phyloP scores from a whole-genome alignment of 2,329 filamentous ascomycete species.

The Beauveria sp. region DNA sequence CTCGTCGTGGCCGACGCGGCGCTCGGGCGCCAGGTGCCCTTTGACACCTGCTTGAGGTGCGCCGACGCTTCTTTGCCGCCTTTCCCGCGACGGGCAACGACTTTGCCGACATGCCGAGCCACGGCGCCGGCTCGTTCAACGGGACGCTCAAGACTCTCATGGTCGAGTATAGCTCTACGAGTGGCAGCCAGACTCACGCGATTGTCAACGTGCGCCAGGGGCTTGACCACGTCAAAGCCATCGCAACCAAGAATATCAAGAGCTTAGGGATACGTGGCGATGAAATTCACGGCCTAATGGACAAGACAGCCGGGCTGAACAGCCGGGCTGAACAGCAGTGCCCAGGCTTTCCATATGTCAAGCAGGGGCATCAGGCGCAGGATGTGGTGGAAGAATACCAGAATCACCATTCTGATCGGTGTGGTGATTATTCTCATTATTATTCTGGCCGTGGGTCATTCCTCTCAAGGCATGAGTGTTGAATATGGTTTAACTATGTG shows the following conservation, averaged over 20 bases:
- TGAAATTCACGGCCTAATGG: constrained; percentile 85
- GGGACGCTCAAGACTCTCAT: constrained; percentile 67
- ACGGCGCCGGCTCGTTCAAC: constrained; percentile 88
- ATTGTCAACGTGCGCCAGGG: constrained; percentile 77
- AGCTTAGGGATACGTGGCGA: constrained; percentile 82
- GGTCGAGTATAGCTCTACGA: constrained; percentile 74
- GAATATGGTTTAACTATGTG: constrained; percentile 9
- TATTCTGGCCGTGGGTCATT: constrained; percentile 45
- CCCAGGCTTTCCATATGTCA: constrained; percentile 81
- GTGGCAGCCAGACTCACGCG: constrained; percentile 69
- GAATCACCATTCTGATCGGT: constrained; percentile 74
- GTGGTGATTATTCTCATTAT: constrained; percentile 56
- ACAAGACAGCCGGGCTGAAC: constrained; percentile 97
- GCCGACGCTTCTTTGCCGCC: constrained; percentile 72
- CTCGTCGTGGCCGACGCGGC: constrained; percentile 78
- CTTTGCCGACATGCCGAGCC: constrained; percentile 72
- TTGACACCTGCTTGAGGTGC: constrained; percentile 83
- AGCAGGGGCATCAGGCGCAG: constrained; percentile 77
- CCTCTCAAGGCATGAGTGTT: constrained; percentile 36
- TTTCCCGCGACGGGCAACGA: constrained; percentile 58
- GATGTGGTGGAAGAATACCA: constrained; percentile 99
- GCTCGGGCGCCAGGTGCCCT: constrained; percentile 81
- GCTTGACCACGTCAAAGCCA: constrained; percentile 85
- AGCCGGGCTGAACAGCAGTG: constrained; percentile 78
- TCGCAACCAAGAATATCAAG: constrained; percentile 96